Percentiles rank a stretch among this genome's conserved stretches.
phyloP scores from a whole-genome alignment of 768 basidiomycete genomes.

The Amyloporia xantha region DNA sequence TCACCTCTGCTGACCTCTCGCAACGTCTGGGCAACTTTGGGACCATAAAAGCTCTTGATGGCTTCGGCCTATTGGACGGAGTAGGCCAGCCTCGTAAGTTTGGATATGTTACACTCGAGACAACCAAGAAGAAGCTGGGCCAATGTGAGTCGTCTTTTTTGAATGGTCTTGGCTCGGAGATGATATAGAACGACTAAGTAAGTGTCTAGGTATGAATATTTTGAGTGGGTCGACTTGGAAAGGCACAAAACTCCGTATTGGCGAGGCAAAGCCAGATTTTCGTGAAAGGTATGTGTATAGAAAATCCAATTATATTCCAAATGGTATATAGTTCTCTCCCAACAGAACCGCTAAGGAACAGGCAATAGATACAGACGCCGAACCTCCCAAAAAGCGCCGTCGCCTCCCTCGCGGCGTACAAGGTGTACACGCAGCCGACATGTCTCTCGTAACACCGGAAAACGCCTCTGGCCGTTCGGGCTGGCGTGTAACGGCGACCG shows the following conservation, averaged over 20 bases:
- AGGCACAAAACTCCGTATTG: conserved; percentile 76
- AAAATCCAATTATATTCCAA: background rate
- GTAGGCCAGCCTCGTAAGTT: conserved; percentile 65
- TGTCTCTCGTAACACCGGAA: conserved; percentile 56
- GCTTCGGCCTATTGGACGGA: conserved; percentile 57
- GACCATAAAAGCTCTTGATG: conserved; percentile 60
- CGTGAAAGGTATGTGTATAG: conserved; percentile 43
- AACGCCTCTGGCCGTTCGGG: conserved; percentile 46
- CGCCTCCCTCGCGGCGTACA: conserved; percentile 27
- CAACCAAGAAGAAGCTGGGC: conserved; percentile 48
- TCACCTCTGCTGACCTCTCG: conserved; percentile 51
- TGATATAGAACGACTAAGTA: background rate
- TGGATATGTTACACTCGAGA: conserved; percentile 67
- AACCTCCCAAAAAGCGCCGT: conserved; percentile 40
- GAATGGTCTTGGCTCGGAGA: too few species aligned
- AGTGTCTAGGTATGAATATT: conserved; percentile 54
- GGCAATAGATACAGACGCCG: conserved; percentile 17
- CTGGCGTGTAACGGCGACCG: conserved; percentile 66
- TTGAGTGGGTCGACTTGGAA: conserved; percentile 84
- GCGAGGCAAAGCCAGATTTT: conserved; percentile 78
- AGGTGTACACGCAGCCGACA: conserved; percentile 48
- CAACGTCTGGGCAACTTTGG: conserved; percentile 61
- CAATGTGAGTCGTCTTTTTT: conserved; percentile 46
- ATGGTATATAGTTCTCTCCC: conserved; percentile 7
- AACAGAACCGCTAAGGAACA: conserved; percentile 33